Evolutionary conservation across 805 yeast species (phyloP), one percentile per base, ranked within the genome.

Genomic region (Wickerhamiella alocasiicola): DNA sequence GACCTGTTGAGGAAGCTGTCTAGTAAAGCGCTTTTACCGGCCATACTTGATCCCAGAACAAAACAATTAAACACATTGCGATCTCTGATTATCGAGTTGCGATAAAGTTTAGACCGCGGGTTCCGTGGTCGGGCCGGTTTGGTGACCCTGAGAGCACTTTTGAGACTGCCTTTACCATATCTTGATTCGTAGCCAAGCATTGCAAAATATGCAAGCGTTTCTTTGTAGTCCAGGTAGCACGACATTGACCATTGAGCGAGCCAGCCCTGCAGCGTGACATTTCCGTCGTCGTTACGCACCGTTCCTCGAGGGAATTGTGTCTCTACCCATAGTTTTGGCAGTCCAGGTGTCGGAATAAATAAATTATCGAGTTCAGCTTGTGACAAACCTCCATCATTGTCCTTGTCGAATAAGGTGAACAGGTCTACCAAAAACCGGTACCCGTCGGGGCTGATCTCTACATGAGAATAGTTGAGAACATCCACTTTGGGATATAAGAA

Each of bases 181-280:
- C 53, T 46, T 6, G 54, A 36, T 46, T 82, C 94, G 54, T 80
- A 88, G 0, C 98, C 99, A 42, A 91, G 68, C 61, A 82, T 83
- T 0, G 93, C 94, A 46, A 91, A 61, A 53, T 88, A 91, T 38
- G 84, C 93, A 38, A 91, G 67, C 0, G 97, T 85, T 1, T 84
- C 78, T 50, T 71, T 75, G 55, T 81, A 75, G 51, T 87, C 94
- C 23, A 91, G 63, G 49, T 75, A 85, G 0, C 97, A 88, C 0
- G 95, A 84, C 81, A 91, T 81, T 51, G 88, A 79, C 99, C 99
- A 91, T 54, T 88, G 97, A 0, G 98, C 98, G 28, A 91, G 62
- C 99, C 99, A 91, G 2, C 99, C 98, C 62, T 93, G 98, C 20
- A 91, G 60, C 0, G 97, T 84, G 3, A 91, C 85, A 55, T 76